These are phyloP conservation scores for button mushroom (Agaricus bisporus) DNA, from an alignment of 768 basidiomycete genomes.

Conservation along the genomic window DNA sequence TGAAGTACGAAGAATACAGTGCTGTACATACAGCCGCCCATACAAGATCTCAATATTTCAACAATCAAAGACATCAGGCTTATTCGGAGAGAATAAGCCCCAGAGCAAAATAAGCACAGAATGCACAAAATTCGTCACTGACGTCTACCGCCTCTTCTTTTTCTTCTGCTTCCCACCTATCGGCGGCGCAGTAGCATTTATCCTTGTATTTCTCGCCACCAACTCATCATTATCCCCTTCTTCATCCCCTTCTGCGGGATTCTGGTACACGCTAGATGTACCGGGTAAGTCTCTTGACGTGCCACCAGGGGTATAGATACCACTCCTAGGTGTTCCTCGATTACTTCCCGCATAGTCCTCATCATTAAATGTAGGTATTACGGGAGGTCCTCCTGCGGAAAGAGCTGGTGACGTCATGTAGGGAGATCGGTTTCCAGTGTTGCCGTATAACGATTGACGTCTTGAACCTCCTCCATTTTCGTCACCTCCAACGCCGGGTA, in stretches of 20 bases:
- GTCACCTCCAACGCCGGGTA: neutral
- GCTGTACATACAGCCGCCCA: too few relatives aligned
- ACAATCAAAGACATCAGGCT: neutral
- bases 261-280: conserved; percentile 4
- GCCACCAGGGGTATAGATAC: conserved; percentile 6
- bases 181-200: conserved; percentile 7
- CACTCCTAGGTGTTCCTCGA: neutral
- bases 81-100: neutral
- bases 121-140: neutral
- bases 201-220: conserved; percentile 8
- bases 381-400: neutral
- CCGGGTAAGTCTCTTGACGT: neutral
- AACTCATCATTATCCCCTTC: neutral
- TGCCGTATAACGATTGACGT: conserved; percentile 4
- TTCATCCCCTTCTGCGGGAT: conserved; percentile 4
- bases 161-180: neutral
- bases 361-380: neutral
- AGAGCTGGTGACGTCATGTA: neutral
- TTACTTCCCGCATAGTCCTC: neutral
- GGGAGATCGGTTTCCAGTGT: neutral
- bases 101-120: neutral
- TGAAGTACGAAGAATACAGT: too few relatives aligned
- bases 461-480: neutral
- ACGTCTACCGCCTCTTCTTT: neutral
- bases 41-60: too few relatives aligned